These are phyloP conservation scores for Sutorius australiensis DNA, from an alignment of 768 basidiomycete species.

Conservation along the genomic window DNA sequence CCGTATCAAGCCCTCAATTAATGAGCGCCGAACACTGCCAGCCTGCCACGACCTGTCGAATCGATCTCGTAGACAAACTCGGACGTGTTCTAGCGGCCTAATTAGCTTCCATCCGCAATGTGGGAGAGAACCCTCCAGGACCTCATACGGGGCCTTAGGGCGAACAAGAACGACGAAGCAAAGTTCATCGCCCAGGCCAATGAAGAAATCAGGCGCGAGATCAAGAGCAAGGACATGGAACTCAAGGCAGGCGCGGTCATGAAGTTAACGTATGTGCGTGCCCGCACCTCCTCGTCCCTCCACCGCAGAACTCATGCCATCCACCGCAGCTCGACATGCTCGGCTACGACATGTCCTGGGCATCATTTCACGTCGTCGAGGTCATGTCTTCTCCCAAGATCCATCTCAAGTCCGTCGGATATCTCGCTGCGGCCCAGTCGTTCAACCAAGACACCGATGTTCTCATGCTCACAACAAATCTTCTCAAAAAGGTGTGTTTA, in stretches of 20 bases:
- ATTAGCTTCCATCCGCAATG: conserved; percentile 43
- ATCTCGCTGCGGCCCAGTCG: conserved; percentile 88
- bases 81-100: not conserved
- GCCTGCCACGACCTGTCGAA: not conserved
- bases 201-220: conserved; percentile 90
- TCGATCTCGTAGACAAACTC: not conserved
- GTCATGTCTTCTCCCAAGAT: conserved; percentile 93
- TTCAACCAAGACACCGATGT: conserved; percentile 95
- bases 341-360: conserved; percentile 92
- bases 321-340: conserved; percentile 87
- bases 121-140: conserved; percentile 97
- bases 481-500: conserved; percentile 79
- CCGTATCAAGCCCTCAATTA: not conserved
- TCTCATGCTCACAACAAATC: conserved; percentile 94
- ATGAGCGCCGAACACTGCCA: not conserved
- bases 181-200: conserved; percentile 91
- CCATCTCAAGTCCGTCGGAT: conserved; percentile 93
- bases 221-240: conserved; percentile 93
- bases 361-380: conserved; percentile 95
- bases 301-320: conserved; percentile 8
- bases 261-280: conserved; percentile 91
- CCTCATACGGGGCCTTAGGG: conserved; percentile 90
- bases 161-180: conserved; percentile 90
- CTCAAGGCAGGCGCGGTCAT: conserved; percentile 92
- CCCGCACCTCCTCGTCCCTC: not conserved